Evolutionary conservation across 129 eudicot species (phyloP).

Genomic region (Arctium minus): DNA sequence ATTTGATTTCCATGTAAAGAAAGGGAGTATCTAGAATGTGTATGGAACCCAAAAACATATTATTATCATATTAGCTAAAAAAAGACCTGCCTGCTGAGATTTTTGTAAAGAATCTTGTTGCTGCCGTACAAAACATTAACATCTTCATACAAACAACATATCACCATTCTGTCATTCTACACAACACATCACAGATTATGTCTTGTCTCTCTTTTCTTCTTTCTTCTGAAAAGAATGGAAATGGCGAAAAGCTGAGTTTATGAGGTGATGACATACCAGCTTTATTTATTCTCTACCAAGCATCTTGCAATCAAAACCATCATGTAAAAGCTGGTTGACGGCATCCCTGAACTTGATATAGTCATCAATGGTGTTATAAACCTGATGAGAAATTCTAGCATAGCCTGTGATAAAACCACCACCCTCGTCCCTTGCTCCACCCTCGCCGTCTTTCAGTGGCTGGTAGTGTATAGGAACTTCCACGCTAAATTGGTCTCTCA

Average conservation of each 20-base stretch:
- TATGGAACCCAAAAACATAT: background rate
- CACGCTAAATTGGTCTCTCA: conserved; percentile 57
- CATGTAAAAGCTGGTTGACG: conserved; percentile 49
- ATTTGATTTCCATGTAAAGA: background rate
- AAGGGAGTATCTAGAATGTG: background rate
- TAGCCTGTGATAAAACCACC: conserved; percentile 53
- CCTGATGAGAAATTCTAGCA: conserved; percentile 93
- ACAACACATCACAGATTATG: conserved; percentile 24
- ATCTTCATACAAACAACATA: conserved; percentile 16
- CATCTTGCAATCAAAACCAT: conserved; percentile 53
- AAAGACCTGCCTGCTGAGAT: conserved; percentile 10
- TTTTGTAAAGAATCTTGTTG: conserved; percentile 17
- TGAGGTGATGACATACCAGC: conserved; percentile 27
- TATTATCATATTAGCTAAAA: background rate
- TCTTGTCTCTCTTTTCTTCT: background rate
- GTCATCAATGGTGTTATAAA: conserved; percentile 73
- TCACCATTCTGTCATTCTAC: conserved; percentile 19
- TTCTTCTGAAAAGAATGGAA: background rate
- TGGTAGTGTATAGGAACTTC: conserved; percentile 85
- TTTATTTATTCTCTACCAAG: conserved; percentile 22
- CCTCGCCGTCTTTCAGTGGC: conserved; percentile 46
- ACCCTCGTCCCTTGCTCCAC: conserved; percentile 28
- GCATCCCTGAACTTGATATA: conserved; percentile 77
- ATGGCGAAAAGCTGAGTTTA: background rate
- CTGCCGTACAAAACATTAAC: conserved; percentile 22